Conservation (phyloP, 495 filamentous ascomycete species). For the Daldinia decipiens region DNA sequence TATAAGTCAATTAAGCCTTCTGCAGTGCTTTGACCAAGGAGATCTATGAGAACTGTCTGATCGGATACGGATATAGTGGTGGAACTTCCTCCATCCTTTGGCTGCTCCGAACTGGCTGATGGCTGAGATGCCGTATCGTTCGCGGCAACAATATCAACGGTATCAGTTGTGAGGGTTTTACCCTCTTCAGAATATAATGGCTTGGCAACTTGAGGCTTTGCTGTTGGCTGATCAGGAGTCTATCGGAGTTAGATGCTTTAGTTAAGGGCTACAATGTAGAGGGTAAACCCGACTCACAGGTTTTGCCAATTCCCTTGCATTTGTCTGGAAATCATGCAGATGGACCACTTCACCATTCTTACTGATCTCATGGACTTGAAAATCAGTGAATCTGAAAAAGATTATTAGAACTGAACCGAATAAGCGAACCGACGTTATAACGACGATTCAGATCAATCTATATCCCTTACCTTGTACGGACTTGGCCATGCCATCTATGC, state of each 20-base stretch:
- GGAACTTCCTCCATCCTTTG: conserved; percentile 14
- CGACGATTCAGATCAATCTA: background rate
- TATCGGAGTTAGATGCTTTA: conserved; percentile 10
- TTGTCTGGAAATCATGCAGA: conserved; percentile 62
- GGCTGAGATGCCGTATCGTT: conserved; percentile 6
- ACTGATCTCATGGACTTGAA: conserved; percentile 91
- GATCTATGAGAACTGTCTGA: conserved; percentile 38
- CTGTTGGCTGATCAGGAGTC: conserved; percentile 14
- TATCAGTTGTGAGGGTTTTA: background rate
- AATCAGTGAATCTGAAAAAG: conserved; percentile 83
- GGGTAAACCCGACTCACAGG: conserved; percentile 18
- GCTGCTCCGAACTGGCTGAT: conserved; percentile 7
- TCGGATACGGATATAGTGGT: conserved; percentile 35
- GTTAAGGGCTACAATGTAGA: background rate
- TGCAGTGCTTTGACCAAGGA: conserved; percentile 48
- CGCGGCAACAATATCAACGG: background rate
- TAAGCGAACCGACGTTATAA: background rate
- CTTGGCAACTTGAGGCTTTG: conserved; percentile 11
- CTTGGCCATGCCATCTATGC: conserved; percentile 43
- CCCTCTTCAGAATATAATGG: conserved; percentile 14
- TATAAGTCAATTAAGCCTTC: conserved; percentile 51
- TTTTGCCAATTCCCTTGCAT: conserved; percentile 36
- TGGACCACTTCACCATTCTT: conserved; percentile 83
- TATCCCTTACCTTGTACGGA: conserved; percentile 42
- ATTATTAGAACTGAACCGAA: conserved; percentile 27